Base-by-base conservation (phyloP, 805 yeast species). In the Naumovozyma dairenensis region DNA sequence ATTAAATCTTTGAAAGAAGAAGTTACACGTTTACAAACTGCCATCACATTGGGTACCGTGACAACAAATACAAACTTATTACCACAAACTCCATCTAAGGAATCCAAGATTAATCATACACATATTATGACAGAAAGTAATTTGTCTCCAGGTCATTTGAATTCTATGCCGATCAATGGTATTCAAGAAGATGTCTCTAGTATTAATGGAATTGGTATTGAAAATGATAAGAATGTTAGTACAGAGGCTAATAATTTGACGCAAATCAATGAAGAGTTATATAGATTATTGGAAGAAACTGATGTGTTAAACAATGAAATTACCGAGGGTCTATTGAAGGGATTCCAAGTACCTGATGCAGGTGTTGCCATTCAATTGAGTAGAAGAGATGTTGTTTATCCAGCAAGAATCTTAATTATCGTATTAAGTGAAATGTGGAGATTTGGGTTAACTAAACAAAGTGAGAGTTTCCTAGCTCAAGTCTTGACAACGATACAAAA, bases 401-500 rank as follows among this genome's bases (percentile, higher is more conserved):
- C 98, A 18, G 92, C 96, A 2, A 77, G 96, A 66, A 84, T 92
- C 44, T 77, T 92, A 51, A 89, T 92, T 51, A 80, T 92, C 44
- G 80, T 89, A 21, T 67, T 89, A 43, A 79, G 93, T 50, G 98
- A 92, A 59, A 86, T 92, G 97, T 92, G 98, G 98, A 74, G 97
- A 61, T 68, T 89, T 31, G 97, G 97, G 2, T 71, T 86, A 49
- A 85, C 96, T 12, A 76, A 80, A 45, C 96, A 89, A 59, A 77
- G 89, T 53, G 97, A 92, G 64, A 77, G 76, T 36, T 82, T 92
- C 54, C 65, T 92, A 41, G 96, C 96, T 30, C 87, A 81, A 55
- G 93, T 86, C 2, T 69, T 89, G 55, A 74, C 83, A 19, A 80
- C 82, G 2, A 85, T 92, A 46, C 97, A 89, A 64, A 75, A 73